Evolutionary conservation across 2,329 filamentous ascomycete species (phyloP), one percentile per base, ranked within the genome.

Genomic region (Calonectria naviculata): DNA sequence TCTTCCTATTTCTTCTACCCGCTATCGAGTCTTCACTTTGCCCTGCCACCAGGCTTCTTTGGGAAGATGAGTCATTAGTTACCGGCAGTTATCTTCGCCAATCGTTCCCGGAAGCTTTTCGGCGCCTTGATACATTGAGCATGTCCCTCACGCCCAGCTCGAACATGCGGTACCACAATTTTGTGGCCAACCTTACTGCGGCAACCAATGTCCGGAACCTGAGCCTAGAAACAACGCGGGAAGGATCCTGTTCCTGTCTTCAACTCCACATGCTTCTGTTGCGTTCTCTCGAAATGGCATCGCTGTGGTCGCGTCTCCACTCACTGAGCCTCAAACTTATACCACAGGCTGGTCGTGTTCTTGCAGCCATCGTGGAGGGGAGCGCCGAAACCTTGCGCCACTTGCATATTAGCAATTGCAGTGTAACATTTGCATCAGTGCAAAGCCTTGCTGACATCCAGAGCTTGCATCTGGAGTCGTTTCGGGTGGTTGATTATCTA

Each of bases 1-100:
- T 65, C 34, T 65, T 65, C 21, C 15, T 41, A 6, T 65, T 65
- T n/a, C 21, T 65, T 15, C 26, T 65, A 5, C 62, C 62, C 26
- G 62, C 34, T 10, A 65, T 65, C 15, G 31, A 52, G 21, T 28
- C 34, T n/a, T 60, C 46, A n/a, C 2, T 28, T 42, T 19, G 34
- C 17, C 36, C 24, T 26, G 24, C 38, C 12, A 65, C 62, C 8
- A 52, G 62, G 24, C 24, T 65, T 15, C 19, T 65, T 21, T 65
- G 46, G 46, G 24, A 65, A 54, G 47, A 65, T 26, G 36, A 54
- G 36, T 65, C 36, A 26, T 38, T 47, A 42, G 36, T 47, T 41
- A 12, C 13, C 4, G 34, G 46, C 2, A 54, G 46, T 34, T 42
- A 54, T n/a, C 17, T 44, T 54, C 46, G 47, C 10, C 17, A 29